A percentile compares a stretch with the other conserved stretches of the same genome.
These are phyloP conservation scores for Boletus speciosus DNA, from an alignment of 768 basidiomycete species.

Conservation along the genomic window DNA sequence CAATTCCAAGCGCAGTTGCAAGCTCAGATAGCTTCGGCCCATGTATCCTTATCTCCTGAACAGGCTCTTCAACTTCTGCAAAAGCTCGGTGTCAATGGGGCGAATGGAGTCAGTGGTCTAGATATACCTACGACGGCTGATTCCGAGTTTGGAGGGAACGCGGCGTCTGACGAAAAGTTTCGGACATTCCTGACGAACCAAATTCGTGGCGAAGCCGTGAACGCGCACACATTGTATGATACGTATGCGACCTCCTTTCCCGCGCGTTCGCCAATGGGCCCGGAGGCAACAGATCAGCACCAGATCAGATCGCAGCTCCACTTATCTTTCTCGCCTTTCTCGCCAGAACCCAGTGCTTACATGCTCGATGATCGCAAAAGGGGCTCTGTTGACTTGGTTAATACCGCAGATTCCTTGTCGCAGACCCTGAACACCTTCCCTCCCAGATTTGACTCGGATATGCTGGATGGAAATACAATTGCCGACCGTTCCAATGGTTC, in stretches of 20 bases:
- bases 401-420: constrained; percentile 40
- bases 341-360: constrained; percentile 63
- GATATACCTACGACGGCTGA: constrained; percentile 9
- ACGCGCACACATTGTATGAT: constrained; percentile 19
- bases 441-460: constrained; percentile 43
- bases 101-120: constrained; percentile 23
- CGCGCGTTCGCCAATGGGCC: constrained; percentile 11
- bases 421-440: constrained; percentile 49
- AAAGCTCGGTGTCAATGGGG: constrained; percentile 46
- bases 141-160: constrained; percentile 15
- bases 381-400: constrained; percentile 33
- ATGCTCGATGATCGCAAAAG: constrained; percentile 35
- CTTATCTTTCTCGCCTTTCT: constrained; percentile 68
- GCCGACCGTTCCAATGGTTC: constrained; percentile 41
- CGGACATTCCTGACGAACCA: constrained; percentile 21
- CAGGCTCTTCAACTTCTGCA: constrained; percentile 63
- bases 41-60: constrained; percentile 47
- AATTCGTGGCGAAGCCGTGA: constrained; percentile 13
- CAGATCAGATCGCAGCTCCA: constrained; percentile 19
- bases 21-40: constrained; percentile 26
- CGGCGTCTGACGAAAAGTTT: constrained; percentile 23
- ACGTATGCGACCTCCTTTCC: constrained; percentile 17
- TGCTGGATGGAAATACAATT: constrained; percentile 36
- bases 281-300: constrained; percentile 15
- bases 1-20: constrained; percentile 39